Conservation (phyloP, 2,329 filamentous ascomycete species). For the Proliferodiscus dingleyae region DNA sequence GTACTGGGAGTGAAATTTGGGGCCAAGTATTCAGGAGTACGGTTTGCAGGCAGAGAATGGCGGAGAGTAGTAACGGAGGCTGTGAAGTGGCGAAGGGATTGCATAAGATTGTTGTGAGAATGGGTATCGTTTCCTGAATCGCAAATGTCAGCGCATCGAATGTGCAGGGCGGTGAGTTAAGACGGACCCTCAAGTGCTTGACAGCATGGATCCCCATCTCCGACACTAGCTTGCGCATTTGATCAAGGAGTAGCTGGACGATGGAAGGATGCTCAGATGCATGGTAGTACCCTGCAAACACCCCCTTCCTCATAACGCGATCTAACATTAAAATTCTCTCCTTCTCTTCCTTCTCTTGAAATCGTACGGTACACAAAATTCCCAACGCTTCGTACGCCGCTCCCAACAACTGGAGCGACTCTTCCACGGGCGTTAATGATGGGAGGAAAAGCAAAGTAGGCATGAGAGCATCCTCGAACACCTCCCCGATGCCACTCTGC, state of each 20-base stretch:
- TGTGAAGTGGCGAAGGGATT: conserved; percentile 62
- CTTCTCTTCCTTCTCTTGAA: conserved; percentile 2
- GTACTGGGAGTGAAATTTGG: conserved; percentile 49
- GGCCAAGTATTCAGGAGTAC: conserved; percentile 64
- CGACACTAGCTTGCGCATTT: conserved; percentile 45
- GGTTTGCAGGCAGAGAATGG: conserved; percentile 44
- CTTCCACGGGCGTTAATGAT: conserved; percentile 66
- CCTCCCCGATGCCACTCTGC: conserved; percentile 58
- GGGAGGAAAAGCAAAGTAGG: conserved; percentile 75
- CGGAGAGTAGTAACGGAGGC: conserved; percentile 48
- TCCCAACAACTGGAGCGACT: conserved; percentile 60
- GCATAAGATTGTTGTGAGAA: conserved; percentile 59
- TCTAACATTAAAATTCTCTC: conserved; percentile 43
- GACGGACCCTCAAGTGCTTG: conserved; percentile 61
- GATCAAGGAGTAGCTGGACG: conserved; percentile 49
- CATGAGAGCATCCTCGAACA: conserved; percentile 65
- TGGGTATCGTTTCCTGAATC: conserved; percentile 58
- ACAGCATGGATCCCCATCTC: conserved; percentile 57
- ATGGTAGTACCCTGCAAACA: conserved; percentile 53
- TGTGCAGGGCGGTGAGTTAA: conserved; percentile 22
- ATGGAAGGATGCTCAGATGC: conserved; percentile 54
- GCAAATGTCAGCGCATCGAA: neutral
- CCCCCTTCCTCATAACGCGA: conserved; percentile 49
- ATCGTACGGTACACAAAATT: conserved; percentile 40
- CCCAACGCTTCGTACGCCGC: conserved; percentile 64